Evolutionary conservation across 345 rosid genomes (phyloP).

Genomic region (Eucalyptus sp.): DNA sequence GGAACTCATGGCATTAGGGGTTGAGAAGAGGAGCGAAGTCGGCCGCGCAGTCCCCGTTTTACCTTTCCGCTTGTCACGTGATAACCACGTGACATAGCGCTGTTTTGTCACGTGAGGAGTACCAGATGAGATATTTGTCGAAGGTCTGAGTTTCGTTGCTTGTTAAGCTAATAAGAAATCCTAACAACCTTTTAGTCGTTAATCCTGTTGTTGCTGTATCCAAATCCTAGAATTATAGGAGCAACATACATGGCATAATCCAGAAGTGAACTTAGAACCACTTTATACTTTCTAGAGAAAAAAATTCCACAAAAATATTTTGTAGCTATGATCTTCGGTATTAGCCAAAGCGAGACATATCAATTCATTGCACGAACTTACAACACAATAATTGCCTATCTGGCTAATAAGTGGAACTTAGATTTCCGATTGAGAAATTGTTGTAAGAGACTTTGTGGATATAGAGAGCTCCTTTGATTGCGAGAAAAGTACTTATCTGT

Average conservation of each 20-base stretch:
- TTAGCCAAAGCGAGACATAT: background rate
- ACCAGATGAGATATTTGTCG: too few relatives aligned
- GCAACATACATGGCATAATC: background rate
- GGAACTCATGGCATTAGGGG: background rate
- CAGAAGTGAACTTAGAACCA: background rate
- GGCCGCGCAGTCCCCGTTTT: background rate
- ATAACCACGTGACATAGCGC: background rate
- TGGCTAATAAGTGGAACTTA: background rate
- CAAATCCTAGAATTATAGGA: background rate
- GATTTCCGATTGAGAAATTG: background rate
- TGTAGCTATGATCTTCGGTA: background rate
- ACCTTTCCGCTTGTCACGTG: background rate
- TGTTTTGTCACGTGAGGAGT: background rate
- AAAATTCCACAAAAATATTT: background rate
- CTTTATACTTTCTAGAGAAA: background rate
- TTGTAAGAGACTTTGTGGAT: background rate
- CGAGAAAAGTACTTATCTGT: fast-evolving
- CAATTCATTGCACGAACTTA: background rate
- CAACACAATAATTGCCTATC: background rate
- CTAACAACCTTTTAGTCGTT: background rate
- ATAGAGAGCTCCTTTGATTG: background rate
- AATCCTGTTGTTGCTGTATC: background rate
- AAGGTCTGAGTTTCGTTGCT: background rate
- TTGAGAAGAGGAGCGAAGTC: background rate
- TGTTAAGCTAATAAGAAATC: background rate